A percentile compares a stretch with the other conserved stretches of the same genome.
These are phyloP conservation scores for Hypoxylon subgilvum DNA, from an alignment of 495 filamentous ascomycete species.

Conservation along the genomic window DNA sequence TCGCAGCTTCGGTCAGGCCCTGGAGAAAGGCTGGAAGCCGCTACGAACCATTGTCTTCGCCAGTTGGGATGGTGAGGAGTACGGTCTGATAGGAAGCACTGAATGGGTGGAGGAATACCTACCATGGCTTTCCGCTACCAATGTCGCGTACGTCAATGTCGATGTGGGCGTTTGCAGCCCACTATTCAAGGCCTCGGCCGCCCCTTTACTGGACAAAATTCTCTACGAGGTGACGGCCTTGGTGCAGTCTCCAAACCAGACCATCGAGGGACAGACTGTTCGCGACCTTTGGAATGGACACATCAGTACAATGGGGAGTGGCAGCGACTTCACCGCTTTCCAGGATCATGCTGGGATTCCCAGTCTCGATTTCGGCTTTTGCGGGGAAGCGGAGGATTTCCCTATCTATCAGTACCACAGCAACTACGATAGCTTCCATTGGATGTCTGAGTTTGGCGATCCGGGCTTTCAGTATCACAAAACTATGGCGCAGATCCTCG, in stretches of 20 bases:
- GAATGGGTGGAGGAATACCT: slow-evolving; percentile 96
- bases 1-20: slow-evolving; percentile 77
- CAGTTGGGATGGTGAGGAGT: slow-evolving; percentile 94
- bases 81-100: slow-evolving; percentile 89
- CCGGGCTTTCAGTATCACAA: slow-evolving; percentile 83
- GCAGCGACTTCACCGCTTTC: slow-evolving; percentile 90
- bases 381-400: slow-evolving; percentile 49
- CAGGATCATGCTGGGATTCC: slow-evolving; percentile 89
- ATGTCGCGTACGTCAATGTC: slow-evolving; percentile 89
- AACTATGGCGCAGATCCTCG: slow-evolving; percentile 78
- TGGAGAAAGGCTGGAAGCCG: slow-evolving; percentile 85
- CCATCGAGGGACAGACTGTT: slow-evolving; percentile 75
- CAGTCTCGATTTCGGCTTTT: slow-evolving; percentile 83
- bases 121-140: slow-evolving; percentile 77
- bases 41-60: slow-evolving; percentile 90
- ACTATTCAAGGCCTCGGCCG: slow-evolving; percentile 71
- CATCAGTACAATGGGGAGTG: slow-evolving; percentile 74
- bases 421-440: slow-evolving; percentile 92
- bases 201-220: slow-evolving; percentile 79
- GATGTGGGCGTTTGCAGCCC: slow-evolving; percentile 79
- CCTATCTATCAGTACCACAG: slow-evolving; percentile 81
- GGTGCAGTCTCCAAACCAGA: slow-evolving; percentile 84
- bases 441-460: slow-evolving; percentile 84
- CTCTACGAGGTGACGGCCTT: slow-evolving; percentile 71
- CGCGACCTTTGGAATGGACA: slow-evolving; percentile 74